Conservation (phyloP, 1,284 basidiomycete species). For the Ceratobasidium sp. region DNA sequence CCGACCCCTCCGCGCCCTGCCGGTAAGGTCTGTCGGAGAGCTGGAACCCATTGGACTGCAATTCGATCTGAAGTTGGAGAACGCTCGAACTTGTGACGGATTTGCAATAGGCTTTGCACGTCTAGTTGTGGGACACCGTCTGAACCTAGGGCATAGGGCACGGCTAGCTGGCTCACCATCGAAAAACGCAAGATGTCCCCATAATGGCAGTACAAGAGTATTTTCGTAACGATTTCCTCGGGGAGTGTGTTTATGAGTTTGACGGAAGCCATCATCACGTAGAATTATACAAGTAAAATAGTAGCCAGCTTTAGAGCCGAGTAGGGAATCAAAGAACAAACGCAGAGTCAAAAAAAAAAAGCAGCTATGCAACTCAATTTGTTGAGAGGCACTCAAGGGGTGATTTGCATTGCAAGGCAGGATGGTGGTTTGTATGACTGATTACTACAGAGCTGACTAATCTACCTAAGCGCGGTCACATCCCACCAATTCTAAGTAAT, state of each 20-base stretch:
- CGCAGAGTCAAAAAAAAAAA: too few relatives aligned
- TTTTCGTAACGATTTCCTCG: slow-evolving; percentile 22
- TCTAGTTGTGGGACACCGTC: not conserved
- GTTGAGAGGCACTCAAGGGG: too few relatives aligned
- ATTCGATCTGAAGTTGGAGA: slow-evolving; percentile 11
- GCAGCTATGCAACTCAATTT: too few relatives aligned
- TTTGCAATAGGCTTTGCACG: slow-evolving; percentile 5
- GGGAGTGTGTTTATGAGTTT: slow-evolving; percentile 1
- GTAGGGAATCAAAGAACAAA: too few relatives aligned
- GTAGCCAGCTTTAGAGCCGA: too few relatives aligned
- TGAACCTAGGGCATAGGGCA: not conserved
- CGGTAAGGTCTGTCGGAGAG: not conserved
- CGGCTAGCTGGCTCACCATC: not conserved
- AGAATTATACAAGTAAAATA: too few relatives aligned
- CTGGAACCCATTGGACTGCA: slow-evolving; percentile 14
- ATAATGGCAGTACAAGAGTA: slow-evolving; percentile 11
- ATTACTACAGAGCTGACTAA: too few relatives aligned
- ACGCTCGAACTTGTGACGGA: slow-evolving; percentile 2
- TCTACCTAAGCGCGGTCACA: too few relatives aligned
- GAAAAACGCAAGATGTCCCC: slow-evolving; percentile 1
- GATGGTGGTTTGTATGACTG: too few relatives aligned
- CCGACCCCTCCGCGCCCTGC: not conserved
- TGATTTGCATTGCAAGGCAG: too few relatives aligned
- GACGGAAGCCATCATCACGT: too few relatives aligned
- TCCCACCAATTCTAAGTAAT: too few relatives aligned